Evolutionary conservation across 129 eudicot species (phyloP).

Genomic region (Ambrosia artemisiifolia): DNA sequence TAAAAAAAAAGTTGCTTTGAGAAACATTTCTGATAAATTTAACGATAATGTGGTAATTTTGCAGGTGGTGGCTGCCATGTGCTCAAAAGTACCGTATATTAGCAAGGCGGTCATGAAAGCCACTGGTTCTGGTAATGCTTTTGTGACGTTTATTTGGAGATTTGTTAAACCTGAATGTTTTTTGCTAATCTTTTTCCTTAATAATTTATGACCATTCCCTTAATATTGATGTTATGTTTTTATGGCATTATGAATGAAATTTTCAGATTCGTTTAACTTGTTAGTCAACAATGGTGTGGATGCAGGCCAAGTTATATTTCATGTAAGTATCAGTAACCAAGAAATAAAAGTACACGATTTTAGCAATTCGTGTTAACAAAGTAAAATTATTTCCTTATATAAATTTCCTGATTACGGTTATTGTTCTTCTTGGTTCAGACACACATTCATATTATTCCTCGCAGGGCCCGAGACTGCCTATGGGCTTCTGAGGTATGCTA

Average conservation of each 20-base stretch:
- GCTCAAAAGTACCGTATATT: constrained; percentile 84
- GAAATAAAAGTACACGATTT: neutral
- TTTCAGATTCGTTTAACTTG: constrained; percentile 88
- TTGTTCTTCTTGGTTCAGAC: constrained; percentile 51
- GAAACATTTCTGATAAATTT: neutral
- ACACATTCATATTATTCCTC: constrained; percentile 91
- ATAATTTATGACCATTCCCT: neutral
- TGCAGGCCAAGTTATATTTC: constrained; percentile 96
- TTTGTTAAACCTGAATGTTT: neutral
- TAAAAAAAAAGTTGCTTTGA: neutral
- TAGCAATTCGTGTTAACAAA: neutral
- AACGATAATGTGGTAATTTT: constrained; percentile 4
- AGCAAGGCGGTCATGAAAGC: constrained; percentile 96
- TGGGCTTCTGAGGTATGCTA: constrained; percentile 93
- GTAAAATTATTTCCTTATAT: neutral
- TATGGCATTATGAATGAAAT: neutral
- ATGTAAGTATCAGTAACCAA: constrained; percentile 50
- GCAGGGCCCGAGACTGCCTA: constrained; percentile 78
- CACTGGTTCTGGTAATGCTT: constrained; percentile 62
- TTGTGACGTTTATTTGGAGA: neutral
- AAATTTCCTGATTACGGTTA: neutral
- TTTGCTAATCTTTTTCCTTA: neutral
- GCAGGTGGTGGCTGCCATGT: constrained; percentile 92
- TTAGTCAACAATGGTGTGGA: constrained; percentile 87
- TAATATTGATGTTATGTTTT: constrained; percentile 1